Base-by-base conservation (phyloP, 148 eudicot species). In the Diospyros lotus region DNA sequence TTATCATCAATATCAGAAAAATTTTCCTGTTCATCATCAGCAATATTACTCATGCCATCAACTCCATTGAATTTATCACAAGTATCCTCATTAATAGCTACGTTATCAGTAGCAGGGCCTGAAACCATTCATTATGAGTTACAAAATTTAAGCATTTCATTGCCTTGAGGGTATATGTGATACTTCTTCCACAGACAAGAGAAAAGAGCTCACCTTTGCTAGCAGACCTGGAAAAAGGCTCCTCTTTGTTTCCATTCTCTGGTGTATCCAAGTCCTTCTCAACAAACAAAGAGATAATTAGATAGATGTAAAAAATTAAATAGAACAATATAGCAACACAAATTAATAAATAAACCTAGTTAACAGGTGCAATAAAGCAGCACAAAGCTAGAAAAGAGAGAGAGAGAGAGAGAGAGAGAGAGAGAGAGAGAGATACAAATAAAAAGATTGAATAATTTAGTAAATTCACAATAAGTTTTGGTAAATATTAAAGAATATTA, bases 1-100 rank as follows among this genome's bases (percentile, higher is more conserved):
- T 62, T 75, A 72, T 88, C 97, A 84, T 93, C 97, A 82, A 90
- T 87, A 66, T 90, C 93, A 65, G 89, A 83, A 75, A 90, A 80
- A 75, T 68, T 85, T 58, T 84, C 97, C 48, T 89, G 81, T 67
- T 90, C 91, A 74, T 84, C 89, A 39, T 38, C n/a, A 72, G 56
- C 79, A 58, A 74, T 79, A 64, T 69, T 58, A 42, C 71, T 77
- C 74, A 63, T 67, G 76, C 59, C 51, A 83, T 86, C 88, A 78
- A 53, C 82, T 77, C 72, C 82, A 17, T 50, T 58, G 51, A 65
- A 56, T 50, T 66, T 72, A 39, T 80, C 76, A 59, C 14, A 45
- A 64, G 12, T 45, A 58, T 66, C 64, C 53, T 80, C 82, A 52
- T 72, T 11, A 44, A 50, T 9, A 54, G 69, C 71, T 60, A 71